These are phyloP conservation scores for Tricholoma hemisulphureum DNA, from an alignment of 768 basidiomycete species.

Conservation along the genomic window DNA sequence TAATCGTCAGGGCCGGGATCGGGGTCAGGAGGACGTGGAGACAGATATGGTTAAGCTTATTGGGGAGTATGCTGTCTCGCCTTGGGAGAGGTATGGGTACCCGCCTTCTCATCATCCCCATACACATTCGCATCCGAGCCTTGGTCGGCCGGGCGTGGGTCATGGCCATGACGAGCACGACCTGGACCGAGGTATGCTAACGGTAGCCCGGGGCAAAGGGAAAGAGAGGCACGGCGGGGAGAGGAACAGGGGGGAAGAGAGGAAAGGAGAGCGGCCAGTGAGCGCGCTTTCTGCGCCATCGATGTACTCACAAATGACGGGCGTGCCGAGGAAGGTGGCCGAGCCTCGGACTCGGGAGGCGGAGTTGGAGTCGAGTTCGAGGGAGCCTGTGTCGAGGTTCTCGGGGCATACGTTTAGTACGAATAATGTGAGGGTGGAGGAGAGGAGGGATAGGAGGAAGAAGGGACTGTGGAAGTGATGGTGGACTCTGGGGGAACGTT, in stretches of 20 bases:
- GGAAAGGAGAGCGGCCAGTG: slow-evolving; percentile 19
- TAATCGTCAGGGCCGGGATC: no score
- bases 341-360: slow-evolving; percentile 48
- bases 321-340: slow-evolving; percentile 55
- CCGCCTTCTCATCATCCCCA: background rate
- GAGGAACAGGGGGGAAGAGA: background rate
- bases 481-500: no score
- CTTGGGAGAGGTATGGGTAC: background rate
- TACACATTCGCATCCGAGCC: no score
- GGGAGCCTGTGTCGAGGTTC: slow-evolving; percentile 40
- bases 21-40: no score
- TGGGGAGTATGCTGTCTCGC: slow-evolving; percentile 15
- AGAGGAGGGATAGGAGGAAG: background rate
- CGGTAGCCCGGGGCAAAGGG: no score
- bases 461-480: background rate
- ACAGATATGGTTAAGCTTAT: slow-evolving; percentile 27
- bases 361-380: slow-evolving; percentile 37
- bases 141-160: slow-evolving; percentile 10
- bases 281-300: slow-evolving; percentile 44
- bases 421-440: background rate
- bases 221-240: slow-evolving; percentile 10
- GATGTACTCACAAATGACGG: slow-evolving; percentile 59
- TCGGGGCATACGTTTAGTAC: slow-evolving; percentile 25
- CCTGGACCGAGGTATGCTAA: no score
- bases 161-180: slow-evolving; percentile 15